Percentiles rank a stretch among this genome's conserved stretches.
phyloP scores from a whole-genome alignment of 495 filamentous ascomycete species.

The Tetracladium setigerum region DNA sequence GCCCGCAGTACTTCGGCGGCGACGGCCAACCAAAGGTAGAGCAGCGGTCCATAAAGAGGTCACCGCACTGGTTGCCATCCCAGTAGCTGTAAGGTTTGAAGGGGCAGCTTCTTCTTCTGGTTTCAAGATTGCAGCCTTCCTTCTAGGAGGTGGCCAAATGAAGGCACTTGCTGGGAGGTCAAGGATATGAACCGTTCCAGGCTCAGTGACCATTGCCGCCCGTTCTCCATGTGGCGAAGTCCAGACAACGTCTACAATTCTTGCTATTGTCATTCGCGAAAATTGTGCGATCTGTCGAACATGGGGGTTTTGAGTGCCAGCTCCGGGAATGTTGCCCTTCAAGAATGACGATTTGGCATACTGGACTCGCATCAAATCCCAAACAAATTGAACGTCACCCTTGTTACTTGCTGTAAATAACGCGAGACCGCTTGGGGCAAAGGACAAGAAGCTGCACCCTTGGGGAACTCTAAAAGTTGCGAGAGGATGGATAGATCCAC shows the following conservation, averaged over 20 bases:
- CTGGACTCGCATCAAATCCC: conserved; percentile 79
- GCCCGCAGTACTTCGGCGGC: conserved; percentile 38
- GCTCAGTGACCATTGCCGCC: conserved; percentile 78
- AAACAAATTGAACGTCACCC: conserved; percentile 85
- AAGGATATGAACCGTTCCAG: conserved; percentile 88
- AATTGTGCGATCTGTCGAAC: conserved; percentile 83
- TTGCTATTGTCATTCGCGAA: conserved; percentile 81
- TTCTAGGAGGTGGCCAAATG: conserved; percentile 81
- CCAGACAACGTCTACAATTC: conserved; percentile 87
- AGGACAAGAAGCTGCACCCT: conserved; percentile 87
- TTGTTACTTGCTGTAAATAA: conserved; percentile 87
- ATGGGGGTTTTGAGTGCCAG: conserved; percentile 32
- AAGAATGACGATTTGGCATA: conserved; percentile 44
- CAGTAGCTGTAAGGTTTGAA: conserved; percentile 12
- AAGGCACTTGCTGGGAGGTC: conserved; percentile 78
- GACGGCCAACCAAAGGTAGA: conserved; percentile 33
- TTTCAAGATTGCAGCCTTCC: conserved; percentile 25
- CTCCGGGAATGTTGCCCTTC: conserved; percentile 32
- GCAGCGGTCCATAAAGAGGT: conserved; percentile 36
- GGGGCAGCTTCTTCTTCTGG: conserved; percentile 28
- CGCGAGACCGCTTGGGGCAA: conserved; percentile 75
- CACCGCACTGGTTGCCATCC: conserved; percentile 19
- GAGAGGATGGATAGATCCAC: conserved; percentile 47
- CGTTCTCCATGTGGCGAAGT: conserved; percentile 70
- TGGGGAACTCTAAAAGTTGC: conserved; percentile 74